These are phyloP conservation scores for Pichia rugopelliculosa DNA, from an alignment of 805 yeast species.

Conservation along the genomic window DNA sequence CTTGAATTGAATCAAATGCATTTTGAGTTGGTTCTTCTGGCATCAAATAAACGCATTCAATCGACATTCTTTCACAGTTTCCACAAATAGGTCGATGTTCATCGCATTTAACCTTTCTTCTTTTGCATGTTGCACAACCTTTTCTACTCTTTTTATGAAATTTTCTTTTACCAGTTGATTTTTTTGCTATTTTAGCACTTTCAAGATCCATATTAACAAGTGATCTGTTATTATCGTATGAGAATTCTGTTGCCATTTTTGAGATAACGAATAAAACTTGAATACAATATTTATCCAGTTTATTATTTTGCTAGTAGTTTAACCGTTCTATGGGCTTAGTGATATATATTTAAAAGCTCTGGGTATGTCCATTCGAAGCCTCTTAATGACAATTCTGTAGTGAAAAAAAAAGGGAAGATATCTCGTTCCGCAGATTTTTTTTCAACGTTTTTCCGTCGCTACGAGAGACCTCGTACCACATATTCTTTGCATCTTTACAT, in stretches of 20 bases:
- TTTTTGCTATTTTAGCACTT: conserved; percentile 24
- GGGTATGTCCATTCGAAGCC: too few relatives aligned
- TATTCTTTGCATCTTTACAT: too few relatives aligned
- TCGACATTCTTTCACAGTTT: conserved; percentile 72
- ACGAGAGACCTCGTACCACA: too few relatives aligned
- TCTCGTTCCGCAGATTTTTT: too few relatives aligned
- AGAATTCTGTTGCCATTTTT: conserved; percentile 1
- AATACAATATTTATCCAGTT: background rate
- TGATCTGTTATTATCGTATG: background rate
- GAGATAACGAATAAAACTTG: background rate
- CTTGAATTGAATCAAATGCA: background rate
- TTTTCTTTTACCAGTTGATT: conserved; percentile 66
- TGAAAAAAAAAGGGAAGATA: too few relatives aligned
- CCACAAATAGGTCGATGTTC: conserved; percentile 73
- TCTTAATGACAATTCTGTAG: too few relatives aligned
- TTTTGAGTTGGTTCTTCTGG: background rate
- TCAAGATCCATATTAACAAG: background rate
- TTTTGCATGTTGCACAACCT: conserved; percentile 87
- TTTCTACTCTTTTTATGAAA: conserved; percentile 83
- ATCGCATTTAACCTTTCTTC: conserved; percentile 88
- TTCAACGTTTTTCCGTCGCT: too few relatives aligned
- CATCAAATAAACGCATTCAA: conserved; percentile 58
- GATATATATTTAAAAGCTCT: background rate
- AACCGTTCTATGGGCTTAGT: background rate
- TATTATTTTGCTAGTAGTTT: too few relatives aligned